Evolutionary conservation across 495 filamentous ascomycete species (phyloP), one percentile per base, ranked within the genome.

Genomic region (Platismatia glauca): DNA sequence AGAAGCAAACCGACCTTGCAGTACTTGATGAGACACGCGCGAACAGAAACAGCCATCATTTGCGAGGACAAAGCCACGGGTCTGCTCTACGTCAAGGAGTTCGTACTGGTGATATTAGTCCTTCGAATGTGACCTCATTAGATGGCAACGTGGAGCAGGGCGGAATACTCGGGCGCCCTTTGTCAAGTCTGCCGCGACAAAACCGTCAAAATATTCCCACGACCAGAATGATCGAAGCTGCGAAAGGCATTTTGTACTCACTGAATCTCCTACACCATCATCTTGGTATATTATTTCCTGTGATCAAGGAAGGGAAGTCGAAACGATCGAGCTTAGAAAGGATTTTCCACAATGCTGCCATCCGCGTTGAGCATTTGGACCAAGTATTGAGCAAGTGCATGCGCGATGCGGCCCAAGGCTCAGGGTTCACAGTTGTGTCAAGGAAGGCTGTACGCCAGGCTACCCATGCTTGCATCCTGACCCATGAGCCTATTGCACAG

Each of bases 181-280:
- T 96, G 55, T 93, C 89, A 11, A 90, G 91, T 64, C 77, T 96
- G 13, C 92, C 91, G 7, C 91, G 93, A 71, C 81, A 89, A 62
- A 89, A 89, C 65, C 81, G 85, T 39, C 81, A 89, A 64, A 79
- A 76, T 31, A 72, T 75, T 50, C 75, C 78, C 0, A 79, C 77
- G 20, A 83, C 88, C 67, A 82, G 86, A 3, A 80, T 93, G 2
- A 78, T 92, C 37, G 87, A 92, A 71, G 84, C 86, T 41, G 90
- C 89, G 8, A 92, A 90, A 69, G 88, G 89, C n/a, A 86, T 97
- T 27, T 78, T 95, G 4, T 95, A 92, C 69, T 86, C 91, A 29
- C 79, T 96, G 46, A 86, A 87, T 64, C 89, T 92, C 67, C 80
- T 94, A 37, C 87, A 93, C 67, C 85, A 85, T 11, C 83, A 87